Conservation (phyloP, 345 rosid species). For the Salix exigua region DNA sequence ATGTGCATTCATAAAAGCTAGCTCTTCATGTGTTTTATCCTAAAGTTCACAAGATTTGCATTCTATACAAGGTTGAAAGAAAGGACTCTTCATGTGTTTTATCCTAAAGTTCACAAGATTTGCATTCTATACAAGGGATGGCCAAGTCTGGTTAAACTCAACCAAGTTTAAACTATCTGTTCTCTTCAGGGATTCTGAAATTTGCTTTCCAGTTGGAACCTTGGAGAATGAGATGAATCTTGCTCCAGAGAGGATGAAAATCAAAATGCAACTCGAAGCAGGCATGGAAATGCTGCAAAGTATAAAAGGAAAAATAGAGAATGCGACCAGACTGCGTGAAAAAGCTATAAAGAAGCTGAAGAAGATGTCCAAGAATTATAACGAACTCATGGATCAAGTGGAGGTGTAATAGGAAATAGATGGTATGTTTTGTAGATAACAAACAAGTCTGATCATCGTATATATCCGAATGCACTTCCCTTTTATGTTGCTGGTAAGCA, state of each 20-base stretch:
- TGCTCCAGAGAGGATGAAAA: not conserved
- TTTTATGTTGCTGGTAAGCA: no score
- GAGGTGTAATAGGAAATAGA: not conserved
- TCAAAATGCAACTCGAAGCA: not conserved
- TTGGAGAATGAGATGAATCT: not conserved
- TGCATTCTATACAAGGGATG: not conserved
- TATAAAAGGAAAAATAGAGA: not conserved
- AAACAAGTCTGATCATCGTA: no score
- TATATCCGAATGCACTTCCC: no score
- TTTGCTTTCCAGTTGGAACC: slow-evolving; percentile 35
- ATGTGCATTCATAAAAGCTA: no score
- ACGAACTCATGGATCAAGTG: not conserved
- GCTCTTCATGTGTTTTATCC: no score
- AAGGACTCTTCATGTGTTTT: not conserved
- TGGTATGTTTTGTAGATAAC: no score
- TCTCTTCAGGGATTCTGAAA: slow-evolving; percentile 33
- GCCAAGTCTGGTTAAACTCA: no score
- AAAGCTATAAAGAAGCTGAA: slow-evolving; percentile 8
- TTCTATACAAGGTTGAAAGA: not conserved
- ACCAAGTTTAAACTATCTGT: not conserved
- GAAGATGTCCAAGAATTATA: not conserved
- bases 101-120: no score
- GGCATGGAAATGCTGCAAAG: not conserved
- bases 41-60: not conserved
- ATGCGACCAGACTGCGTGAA: not conserved